Evolutionary conservation across 129 eudicot genomes (phyloP).

Genomic region (Lactuca saligna): DNA sequence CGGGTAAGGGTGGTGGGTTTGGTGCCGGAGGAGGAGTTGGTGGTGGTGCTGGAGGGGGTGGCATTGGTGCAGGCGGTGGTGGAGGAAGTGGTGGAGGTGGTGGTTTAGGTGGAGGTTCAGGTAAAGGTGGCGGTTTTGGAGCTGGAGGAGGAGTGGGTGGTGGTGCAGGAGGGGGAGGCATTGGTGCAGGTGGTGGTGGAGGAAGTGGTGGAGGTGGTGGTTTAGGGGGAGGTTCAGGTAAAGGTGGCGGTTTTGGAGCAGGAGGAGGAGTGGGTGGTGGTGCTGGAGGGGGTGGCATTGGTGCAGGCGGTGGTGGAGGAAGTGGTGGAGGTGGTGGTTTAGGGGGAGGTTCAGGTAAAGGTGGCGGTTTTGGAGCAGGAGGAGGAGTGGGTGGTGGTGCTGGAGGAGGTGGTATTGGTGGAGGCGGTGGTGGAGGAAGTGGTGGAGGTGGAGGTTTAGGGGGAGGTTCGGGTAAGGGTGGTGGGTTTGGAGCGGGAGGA

Average conservation of each 20-base stretch:
- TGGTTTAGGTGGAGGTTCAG: not conserved
- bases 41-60: conserved; percentile 17
- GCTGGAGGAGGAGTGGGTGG: conserved; percentile 27
- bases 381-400: conserved; percentile 32
- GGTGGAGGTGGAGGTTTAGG: conserved; percentile 35
- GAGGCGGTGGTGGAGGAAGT: conserved; percentile 15
- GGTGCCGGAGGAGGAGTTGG: conserved; percentile 28
- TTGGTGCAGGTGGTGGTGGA: conserved; percentile 1
- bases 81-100: conserved; percentile 5
- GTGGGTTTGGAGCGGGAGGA: conserved; percentile 36
- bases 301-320: conserved; percentile 10
- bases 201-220: conserved; percentile 24
- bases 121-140: not conserved
- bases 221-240: too few relatives aligned
- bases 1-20: conserved; percentile 20
- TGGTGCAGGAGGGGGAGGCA: not conserved
- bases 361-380: conserved; percentile 34
- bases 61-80: conserved; percentile 7
- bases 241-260: conserved; percentile 12
- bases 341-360: conserved; percentile 21
- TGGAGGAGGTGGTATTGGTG: conserved; percentile 19
- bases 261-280: conserved; percentile 40
- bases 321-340: conserved; percentile 25
- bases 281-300: conserved; percentile 31
- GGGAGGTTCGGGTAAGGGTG: conserved; percentile 41